Conservation (phyloP, 1,139 yeast genomes). For the Blastobotrys serpentis region DNA sequence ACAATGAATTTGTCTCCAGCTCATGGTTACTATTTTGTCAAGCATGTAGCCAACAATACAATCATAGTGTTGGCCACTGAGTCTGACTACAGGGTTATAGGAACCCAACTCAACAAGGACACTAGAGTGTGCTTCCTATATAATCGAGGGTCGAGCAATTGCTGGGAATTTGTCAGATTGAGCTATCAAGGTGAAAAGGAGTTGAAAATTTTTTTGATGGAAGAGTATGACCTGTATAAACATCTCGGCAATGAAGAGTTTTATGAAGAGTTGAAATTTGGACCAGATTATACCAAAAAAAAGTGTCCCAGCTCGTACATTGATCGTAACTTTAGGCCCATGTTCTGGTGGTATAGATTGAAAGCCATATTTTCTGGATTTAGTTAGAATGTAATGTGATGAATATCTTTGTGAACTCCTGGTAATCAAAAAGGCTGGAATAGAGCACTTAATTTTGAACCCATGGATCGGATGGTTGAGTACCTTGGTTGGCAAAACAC, state of each 20-base stretch:
- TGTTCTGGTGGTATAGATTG: not conserved
- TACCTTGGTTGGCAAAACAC: too few species aligned
- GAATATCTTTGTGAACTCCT: too few species aligned
- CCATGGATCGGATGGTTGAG: too few species aligned
- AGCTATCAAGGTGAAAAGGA: conserved; percentile 2
- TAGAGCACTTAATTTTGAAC: too few species aligned
- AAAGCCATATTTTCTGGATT: not conserved
- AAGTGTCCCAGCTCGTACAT: not conserved
- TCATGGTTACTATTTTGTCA: conserved; percentile 4
- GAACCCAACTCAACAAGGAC: not conserved
- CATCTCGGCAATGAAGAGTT: not conserved
- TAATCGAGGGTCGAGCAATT: not conserved
- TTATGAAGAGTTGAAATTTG: not conserved
- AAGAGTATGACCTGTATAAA: conserved; percentile 2
- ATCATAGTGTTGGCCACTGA: conserved; percentile 2
- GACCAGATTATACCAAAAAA: not conserved
- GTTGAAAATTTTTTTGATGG: conserved; percentile 2
- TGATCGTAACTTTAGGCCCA: not conserved
- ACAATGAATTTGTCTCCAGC: conserved; percentile 4
- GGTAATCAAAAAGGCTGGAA: too few species aligned
- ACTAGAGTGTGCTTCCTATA: conserved; percentile 2
- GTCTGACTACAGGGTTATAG: conserved; percentile 4
- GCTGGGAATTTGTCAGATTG: not conserved
- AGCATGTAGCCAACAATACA: not conserved
- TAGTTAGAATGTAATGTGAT: not conserved